Evolutionary conservation across 495 filamentous ascomycete genomes (phyloP).

Genomic region (Trichoderma orchidacearum): DNA sequence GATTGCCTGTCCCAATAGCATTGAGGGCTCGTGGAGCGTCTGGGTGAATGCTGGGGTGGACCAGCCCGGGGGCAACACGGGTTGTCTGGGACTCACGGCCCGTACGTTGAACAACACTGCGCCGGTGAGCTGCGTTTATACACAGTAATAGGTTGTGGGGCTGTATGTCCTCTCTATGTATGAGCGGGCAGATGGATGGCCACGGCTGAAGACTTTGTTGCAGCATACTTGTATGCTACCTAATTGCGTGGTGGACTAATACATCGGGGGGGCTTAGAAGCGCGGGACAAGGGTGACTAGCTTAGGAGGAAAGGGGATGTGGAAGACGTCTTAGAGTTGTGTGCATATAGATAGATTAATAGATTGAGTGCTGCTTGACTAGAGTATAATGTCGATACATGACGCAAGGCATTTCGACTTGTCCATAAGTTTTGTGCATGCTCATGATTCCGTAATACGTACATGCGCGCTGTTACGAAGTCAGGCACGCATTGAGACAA

Average conservation of each 20-base stretch:
- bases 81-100: slow-evolving; percentile 29
- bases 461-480: too few relatives aligned
- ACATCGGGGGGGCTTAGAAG: slow-evolving; percentile 27
- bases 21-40: slow-evolving; percentile 29
- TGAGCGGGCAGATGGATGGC: not conserved
- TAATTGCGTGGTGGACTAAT: slow-evolving; percentile 44
- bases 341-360: too few relatives aligned
- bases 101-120: slow-evolving; percentile 11
- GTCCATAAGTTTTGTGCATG: too few relatives aligned
- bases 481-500: too few relatives aligned
- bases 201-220: not conserved
- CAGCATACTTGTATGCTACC: too few relatives aligned
- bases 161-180: not conserved
- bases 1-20: slow-evolving; percentile 36
- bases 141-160: not conserved
- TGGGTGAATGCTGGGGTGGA: slow-evolving; percentile 27
- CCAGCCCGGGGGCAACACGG: slow-evolving; percentile 28
- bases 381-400: too few relatives aligned
- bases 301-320: too few relatives aligned
- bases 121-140: slow-evolving; percentile 5
- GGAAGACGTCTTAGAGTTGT: too few relatives aligned
- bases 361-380: too few relatives aligned
- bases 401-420: too few relatives aligned
- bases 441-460: too few relatives aligned
- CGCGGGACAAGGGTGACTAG: slow-evolving; percentile 9